Conservation (phyloP, 495 filamentous ascomycete genomes). For the Podospora fimiseda region DNA sequence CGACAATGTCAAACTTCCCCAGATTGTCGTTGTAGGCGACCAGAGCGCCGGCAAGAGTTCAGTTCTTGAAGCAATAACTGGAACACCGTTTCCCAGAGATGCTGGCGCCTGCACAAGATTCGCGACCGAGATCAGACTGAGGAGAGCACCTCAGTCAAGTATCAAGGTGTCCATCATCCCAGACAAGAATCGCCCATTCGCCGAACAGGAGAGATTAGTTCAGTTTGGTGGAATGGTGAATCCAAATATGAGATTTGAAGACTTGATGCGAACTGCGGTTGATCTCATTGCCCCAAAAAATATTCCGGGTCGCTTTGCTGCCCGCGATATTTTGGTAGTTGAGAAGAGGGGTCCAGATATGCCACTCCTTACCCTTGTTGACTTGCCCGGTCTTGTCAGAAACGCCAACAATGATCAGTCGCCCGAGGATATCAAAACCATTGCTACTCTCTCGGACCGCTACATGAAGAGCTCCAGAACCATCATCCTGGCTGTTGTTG, state of each 20-base stretch:
- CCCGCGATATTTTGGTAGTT: slow-evolving; percentile 44
- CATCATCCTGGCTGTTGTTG: slow-evolving; percentile 48
- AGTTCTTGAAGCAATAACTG: slow-evolving; percentile 65
- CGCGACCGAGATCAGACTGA: slow-evolving; percentile 51
- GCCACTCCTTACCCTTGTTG: slow-evolving; percentile 51
- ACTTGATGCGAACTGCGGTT: slow-evolving; percentile 28
- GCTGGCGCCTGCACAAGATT: slow-evolving; percentile 62
- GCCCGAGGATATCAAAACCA: slow-evolving; percentile 38
- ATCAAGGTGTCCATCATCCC: slow-evolving; percentile 48
- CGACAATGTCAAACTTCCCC: slow-evolving; percentile 50
- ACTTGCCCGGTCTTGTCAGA: slow-evolving; percentile 50
- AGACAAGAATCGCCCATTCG: slow-evolving; percentile 30
- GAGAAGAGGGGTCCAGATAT: slow-evolving; percentile 48
- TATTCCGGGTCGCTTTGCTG: slow-evolving; percentile 33
- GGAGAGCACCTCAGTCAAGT: slow-evolving; percentile 40
- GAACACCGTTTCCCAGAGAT: slow-evolving; percentile 61
- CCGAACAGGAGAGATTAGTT: slow-evolving; percentile 36
- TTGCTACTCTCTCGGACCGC: slow-evolving; percentile 38
- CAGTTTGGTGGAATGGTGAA: slow-evolving; percentile 36
- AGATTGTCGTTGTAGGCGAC: slow-evolving; percentile 68
- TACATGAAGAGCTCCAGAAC: slow-evolving; percentile 49
- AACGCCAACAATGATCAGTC: slow-evolving; percentile 44
- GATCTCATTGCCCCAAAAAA: slow-evolving; percentile 35
- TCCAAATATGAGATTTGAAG: slow-evolving; percentile 27
- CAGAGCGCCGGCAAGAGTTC: slow-evolving; percentile 70